phyloP scores from a whole-genome alignment of 2,329 filamentous ascomycete species.

The Aureobasidium musti region DNA sequence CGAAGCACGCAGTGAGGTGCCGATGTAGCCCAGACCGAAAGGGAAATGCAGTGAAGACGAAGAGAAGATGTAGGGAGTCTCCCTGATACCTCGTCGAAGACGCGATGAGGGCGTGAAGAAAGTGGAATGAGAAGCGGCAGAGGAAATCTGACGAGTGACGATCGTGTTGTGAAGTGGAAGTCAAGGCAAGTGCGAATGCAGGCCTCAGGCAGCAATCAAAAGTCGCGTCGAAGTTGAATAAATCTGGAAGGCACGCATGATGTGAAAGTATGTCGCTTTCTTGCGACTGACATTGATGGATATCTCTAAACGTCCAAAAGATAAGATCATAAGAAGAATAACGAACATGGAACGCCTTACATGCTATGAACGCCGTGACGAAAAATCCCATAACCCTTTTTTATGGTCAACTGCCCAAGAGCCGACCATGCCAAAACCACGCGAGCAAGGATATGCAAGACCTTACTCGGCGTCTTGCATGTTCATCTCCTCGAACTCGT shows the following conservation, averaged over 20 bases:
- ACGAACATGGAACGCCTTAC: constrained; percentile 24
- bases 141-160: no score
- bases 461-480: constrained; percentile 56
- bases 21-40: background rate
- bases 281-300: constrained; percentile 15
- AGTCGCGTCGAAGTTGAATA: background rate
- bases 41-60: background rate
- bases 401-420: background rate
- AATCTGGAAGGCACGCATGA: constrained; percentile 12
- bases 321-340: background rate
- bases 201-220: background rate
- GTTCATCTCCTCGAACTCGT: constrained; percentile 88
- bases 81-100: background rate
- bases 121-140: background rate
- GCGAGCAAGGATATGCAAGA: background rate
- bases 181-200: background rate
- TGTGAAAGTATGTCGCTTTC: background rate
- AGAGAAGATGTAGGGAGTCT: background rate
- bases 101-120: no score
- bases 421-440: constrained; percentile 6
- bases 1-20: background rate
- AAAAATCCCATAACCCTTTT: background rate
- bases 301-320: constrained; percentile 23
- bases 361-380: constrained; percentile 26
- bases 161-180: no score